phyloP scores from a whole-genome alignment of 2,329 filamentous ascomycete genomes.

The Cladophialophora psammophila region DNA sequence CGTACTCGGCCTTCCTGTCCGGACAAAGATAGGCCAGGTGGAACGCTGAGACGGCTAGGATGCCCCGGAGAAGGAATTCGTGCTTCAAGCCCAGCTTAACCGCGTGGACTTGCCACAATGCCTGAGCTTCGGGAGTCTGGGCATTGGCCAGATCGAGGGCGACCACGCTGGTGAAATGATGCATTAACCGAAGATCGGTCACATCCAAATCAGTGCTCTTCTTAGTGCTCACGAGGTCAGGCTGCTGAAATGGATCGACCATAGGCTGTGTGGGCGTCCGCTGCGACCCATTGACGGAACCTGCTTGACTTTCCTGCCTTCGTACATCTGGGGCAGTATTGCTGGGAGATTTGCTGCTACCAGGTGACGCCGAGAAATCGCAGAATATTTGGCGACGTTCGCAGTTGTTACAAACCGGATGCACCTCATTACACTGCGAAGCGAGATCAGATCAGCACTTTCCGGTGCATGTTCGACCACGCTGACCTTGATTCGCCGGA shows the following conservation, averaged over 20 bases:
- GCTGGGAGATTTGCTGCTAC: conserved; percentile 33
- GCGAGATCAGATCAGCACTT: conserved; percentile 17
- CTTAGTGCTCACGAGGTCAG: conserved; percentile 39
- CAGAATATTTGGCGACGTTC: conserved; percentile 48
- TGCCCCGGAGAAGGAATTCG: conserved; percentile 54
- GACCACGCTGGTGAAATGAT: conserved; percentile 50
- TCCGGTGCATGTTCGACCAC: neutral
- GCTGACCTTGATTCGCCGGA: conserved; percentile 50
- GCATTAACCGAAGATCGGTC: conserved; percentile 49
- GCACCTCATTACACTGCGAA: conserved; percentile 48
- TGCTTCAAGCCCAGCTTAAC: conserved; percentile 51
- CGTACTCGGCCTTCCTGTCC: conserved; percentile 46
- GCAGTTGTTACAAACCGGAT: conserved; percentile 48
- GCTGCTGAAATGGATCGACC: conserved; percentile 35
- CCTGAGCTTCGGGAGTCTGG: conserved; percentile 44
- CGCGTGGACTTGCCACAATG: conserved; percentile 46
- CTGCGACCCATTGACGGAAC: conserved; percentile 20
- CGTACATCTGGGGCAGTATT: conserved; percentile 18
- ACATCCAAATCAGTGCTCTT: conserved; percentile 42
- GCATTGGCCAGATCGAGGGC: conserved; percentile 46
- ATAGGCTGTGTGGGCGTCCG: conserved; percentile 25
- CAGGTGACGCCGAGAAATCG: conserved; percentile 42
- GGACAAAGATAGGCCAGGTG: conserved; percentile 52
- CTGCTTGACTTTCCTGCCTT: conserved; percentile 20
- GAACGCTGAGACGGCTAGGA: conserved; percentile 54